phyloP scores from a whole-genome alignment of 805 yeast species.

The Scheffersomyces spartinae region DNA sequence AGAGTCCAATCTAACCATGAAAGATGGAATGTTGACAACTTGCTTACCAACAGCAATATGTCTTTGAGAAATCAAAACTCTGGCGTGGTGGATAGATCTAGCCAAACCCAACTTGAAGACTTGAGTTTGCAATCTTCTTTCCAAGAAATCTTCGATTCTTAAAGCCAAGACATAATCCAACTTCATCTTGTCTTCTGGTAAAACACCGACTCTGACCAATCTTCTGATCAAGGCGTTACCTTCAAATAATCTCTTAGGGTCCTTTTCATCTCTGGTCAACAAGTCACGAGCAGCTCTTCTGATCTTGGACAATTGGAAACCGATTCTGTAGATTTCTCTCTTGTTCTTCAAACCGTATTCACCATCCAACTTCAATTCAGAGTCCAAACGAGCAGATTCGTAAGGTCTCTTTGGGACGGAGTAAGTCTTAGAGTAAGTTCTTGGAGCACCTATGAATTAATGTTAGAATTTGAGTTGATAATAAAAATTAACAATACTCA shows the following conservation, averaged over 20 bases:
- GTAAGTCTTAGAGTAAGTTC: conserved; percentile 99
- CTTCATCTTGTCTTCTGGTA: conserved; percentile 98
- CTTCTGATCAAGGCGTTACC: conserved; percentile 99
- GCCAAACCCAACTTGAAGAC: conserved; percentile 99
- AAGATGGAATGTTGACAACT: conserved; percentile 96
- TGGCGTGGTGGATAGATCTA: conserved; percentile 99
- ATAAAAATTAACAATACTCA: conserved; percentile 1
- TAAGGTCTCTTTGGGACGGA: conserved; percentile 99
- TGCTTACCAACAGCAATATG: conserved; percentile 99
- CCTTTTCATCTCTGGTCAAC: conserved; percentile 99
- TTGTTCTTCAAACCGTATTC: conserved; percentile 99
- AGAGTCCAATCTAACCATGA: conserved; percentile 99
- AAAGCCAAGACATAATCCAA: conserved; percentile 99
- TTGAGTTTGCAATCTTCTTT: conserved; percentile 99
- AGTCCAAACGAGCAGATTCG: conserved; percentile 99
- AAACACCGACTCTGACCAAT: conserved; percentile 97
- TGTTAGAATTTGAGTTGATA: conserved; percentile 12
- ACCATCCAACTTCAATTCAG: conserved; percentile 99
- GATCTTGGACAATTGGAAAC: conserved; percentile 97
- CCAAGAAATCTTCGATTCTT: conserved; percentile 97
- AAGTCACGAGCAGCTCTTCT: conserved; percentile 99
- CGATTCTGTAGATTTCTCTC: conserved; percentile 99
- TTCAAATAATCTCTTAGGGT: conserved; percentile 99
- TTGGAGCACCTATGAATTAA: conserved; percentile 73
- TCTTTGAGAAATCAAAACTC: conserved; percentile 97